Conservation (phyloP, 306 rosid species). For the Lupinus albus region DNA sequence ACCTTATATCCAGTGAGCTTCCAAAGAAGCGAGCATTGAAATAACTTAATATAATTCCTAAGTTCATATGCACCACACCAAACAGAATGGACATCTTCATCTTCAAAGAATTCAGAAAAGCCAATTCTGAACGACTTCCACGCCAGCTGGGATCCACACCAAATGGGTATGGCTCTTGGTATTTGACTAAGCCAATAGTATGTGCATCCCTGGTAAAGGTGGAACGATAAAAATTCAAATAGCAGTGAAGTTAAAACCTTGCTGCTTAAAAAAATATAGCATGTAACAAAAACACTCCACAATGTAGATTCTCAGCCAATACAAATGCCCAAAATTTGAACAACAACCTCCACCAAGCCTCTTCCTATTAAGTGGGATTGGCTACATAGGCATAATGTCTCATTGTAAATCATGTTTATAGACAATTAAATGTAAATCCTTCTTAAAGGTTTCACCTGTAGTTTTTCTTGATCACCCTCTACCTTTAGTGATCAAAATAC, state of each 20-base stretch:
- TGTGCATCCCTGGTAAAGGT: constrained; percentile 74
- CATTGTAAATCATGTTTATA: too few species aligned
- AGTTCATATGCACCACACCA: constrained; percentile 92
- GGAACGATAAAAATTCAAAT: constrained; percentile 26
- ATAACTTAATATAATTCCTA: constrained; percentile 88
- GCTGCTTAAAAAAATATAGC: constrained; percentile 9
- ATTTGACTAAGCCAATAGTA: constrained; percentile 78
- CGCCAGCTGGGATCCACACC: constrained; percentile 99
- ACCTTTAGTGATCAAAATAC: too few species aligned
- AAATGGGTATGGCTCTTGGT: constrained; percentile 82
- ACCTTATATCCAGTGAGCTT: constrained; percentile 86
- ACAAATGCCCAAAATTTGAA: constrained; percentile 4
- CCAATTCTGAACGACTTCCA: constrained; percentile 94
- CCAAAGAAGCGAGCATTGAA: constrained; percentile 83
- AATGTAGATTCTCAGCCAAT: constrained; percentile 22
- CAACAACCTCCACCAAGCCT: too few species aligned
- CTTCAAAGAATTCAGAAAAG: constrained; percentile 91
- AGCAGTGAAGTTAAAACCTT: constrained; percentile 27
- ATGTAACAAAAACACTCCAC: not conserved
- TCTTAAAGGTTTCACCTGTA: too few species aligned
- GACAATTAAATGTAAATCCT: too few species aligned
- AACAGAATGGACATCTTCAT: constrained; percentile 98
- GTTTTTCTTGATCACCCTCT: too few species aligned
- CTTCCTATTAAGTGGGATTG: not conserved
- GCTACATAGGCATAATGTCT: too few species aligned